Conservation (phyloP, 1,284 basidiomycete genomes). For the Austroboletus novae-zelandiae region DNA sequence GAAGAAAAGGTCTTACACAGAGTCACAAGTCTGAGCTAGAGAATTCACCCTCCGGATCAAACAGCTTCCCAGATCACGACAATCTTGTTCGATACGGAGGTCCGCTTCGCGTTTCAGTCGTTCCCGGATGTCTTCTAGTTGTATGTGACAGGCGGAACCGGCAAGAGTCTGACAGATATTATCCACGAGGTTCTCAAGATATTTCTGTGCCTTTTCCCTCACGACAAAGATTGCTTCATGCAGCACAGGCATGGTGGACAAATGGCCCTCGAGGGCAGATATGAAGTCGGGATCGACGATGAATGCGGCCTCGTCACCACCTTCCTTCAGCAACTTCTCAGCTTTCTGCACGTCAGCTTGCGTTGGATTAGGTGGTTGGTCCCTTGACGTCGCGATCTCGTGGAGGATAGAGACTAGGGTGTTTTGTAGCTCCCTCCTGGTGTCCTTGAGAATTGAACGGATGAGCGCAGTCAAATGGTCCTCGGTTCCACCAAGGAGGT, state of each 20-base stretch:
- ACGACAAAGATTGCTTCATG: constrained; percentile 23
- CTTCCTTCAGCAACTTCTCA: constrained; percentile 25
- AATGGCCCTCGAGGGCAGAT: constrained; percentile 19
- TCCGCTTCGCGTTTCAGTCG: constrained; percentile 24
- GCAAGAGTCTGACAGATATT: constrained; percentile 19
- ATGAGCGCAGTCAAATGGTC: constrained; percentile 14
- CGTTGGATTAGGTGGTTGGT: constrained; percentile 11
- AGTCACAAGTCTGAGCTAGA: constrained; percentile 14
- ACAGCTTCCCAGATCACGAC: constrained; percentile 15
- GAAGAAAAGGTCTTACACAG: constrained; percentile 15
- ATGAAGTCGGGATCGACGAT: constrained; percentile 33
- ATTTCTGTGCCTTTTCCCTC: constrained; percentile 17
- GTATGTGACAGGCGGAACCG: constrained; percentile 16
- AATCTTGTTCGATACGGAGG: constrained; percentile 12
- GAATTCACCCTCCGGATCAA: constrained; percentile 28
- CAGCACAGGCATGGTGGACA: constrained; percentile 12
- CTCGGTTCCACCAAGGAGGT: constrained; percentile 13
- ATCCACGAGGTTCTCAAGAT: constrained; percentile 23
- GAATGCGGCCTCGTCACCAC: constrained; percentile 13
- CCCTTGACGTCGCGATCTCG: constrained; percentile 2
- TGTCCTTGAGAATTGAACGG: constrained; percentile 13
- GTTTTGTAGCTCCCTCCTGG: constrained; percentile 7
- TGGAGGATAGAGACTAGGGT: constrained; percentile 18
- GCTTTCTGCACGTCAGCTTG: constrained; percentile 10
- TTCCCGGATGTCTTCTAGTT: constrained; percentile 20